Evolutionary conservation across 306 rosid species (phyloP).

Genomic region (Pyrus bretschneideri): DNA sequence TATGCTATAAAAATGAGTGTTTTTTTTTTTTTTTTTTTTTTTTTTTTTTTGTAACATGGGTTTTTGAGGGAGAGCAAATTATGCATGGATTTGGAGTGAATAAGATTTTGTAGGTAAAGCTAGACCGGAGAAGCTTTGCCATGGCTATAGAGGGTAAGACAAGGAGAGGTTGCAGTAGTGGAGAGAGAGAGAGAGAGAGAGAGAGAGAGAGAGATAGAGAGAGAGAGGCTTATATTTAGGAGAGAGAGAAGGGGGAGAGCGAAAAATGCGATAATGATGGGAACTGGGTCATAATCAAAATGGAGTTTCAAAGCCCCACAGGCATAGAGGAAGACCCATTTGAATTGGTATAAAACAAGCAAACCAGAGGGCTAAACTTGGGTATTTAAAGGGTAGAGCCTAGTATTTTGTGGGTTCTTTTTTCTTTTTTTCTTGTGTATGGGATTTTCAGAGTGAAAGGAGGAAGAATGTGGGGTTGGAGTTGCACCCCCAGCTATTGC

Average conservation of each 20-base stretch:
- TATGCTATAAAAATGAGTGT: background rate
- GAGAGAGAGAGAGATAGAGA: background rate
- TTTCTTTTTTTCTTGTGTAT: constrained; percentile 14
- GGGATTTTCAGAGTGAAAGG: constrained; percentile 38
- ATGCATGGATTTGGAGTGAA: background rate
- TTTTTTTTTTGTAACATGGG: background rate
- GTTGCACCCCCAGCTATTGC: constrained; percentile 42
- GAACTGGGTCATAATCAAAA: constrained; percentile 49
- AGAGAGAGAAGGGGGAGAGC: constrained; percentile 10
- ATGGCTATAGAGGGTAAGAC: background rate
- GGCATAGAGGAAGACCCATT: constrained; percentile 27
- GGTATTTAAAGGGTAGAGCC: constrained; percentile 28
- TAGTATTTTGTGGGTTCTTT: constrained; percentile 14
- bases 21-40: background rate
- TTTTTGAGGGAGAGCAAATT: background rate
- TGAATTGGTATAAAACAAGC: constrained; percentile 52
- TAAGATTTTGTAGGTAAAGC: background rate
- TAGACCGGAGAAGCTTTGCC: background rate
- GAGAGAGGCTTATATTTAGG: background rate
- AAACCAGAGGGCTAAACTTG: constrained; percentile 29
- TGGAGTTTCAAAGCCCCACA: constrained; percentile 34
- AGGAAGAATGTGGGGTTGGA: constrained; percentile 59
- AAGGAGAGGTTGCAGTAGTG: background rate
- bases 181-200: background rate
- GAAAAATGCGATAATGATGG: background rate